Base-by-base conservation (phyloP, 371 early-diverging fungal species). In the Funneliformis caledonium region DNA sequence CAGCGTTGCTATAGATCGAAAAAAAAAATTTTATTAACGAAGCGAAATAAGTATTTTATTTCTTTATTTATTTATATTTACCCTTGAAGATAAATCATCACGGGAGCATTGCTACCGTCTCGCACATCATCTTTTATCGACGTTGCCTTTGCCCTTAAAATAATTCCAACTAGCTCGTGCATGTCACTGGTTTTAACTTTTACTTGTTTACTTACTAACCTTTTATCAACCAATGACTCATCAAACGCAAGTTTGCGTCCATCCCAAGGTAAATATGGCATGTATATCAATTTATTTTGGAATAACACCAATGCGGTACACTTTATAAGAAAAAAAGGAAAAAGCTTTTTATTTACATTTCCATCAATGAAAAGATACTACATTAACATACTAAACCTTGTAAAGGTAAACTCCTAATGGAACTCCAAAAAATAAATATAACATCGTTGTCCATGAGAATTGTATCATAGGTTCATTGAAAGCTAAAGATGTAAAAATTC, bases 221-320 rank as follows among this genome's bases (percentile, higher is more conserved):
- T n/a, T 31, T 67, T 11, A 77, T 50, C 37, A 67, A 74, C 56
- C 26, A 45, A 72, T 37, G 65, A 8, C 47, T 73, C 59, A 77
- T 74, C 56, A 42, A 76, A 59, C 42, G 62, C 19, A 33, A 83
- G 81, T 42, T 84, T 78, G 33, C 88, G 84, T n/a, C 85, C 79
- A 1, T 86, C 87, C 12, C 80, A 83, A 31, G 88, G 88, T 37
- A 87, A 37, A 37, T 85, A 87, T 0, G 86, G 83, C 82, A 88
- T 67, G 74, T 88, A 88, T 59, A 88, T 83, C 42, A 88, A 83
- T 72, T 87, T 86, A 77, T 83, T 84, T 74, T 88, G 88, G 37
- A 87, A 88, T 8, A 83, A 62, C 9, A 86, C 80, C 76, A 88
- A 72, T 82, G 85, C 83, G 19, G 85, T 68, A 56, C 86, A 87